Percentiles rank a stretch among this genome's conserved stretches.
Evolutionary conservation across 2,329 filamentous ascomycete species (phyloP).

Genomic region (Fusarium hostae): DNA sequence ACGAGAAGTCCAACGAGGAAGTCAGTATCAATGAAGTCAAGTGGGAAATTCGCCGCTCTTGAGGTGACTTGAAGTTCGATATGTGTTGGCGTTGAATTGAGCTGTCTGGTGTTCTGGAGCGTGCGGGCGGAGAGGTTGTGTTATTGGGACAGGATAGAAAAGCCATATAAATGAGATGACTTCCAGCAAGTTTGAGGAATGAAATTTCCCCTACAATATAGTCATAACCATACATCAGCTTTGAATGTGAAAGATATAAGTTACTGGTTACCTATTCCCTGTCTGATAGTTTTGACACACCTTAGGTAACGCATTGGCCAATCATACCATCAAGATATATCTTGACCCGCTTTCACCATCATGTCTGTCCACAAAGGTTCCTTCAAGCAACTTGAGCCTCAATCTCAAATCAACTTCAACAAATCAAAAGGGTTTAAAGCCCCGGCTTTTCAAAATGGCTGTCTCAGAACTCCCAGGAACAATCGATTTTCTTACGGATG

Average conservation of each 20-base stretch:
- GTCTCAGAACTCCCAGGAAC: slow-evolving; percentile 43
- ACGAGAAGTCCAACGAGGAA: slow-evolving; percentile 91
- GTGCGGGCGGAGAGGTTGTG: neutral
- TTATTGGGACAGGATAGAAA: neutral
- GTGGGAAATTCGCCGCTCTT: slow-evolving; percentile 85
- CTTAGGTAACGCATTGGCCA: neutral
- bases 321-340: neutral
- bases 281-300: neutral
- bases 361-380: slow-evolving; percentile 27
- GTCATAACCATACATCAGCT: neutral
- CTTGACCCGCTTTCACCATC: slow-evolving; percentile 6
- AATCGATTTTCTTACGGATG: slow-evolving; percentile 64
- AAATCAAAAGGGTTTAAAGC: neutral
- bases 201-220: neutral
- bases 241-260: slow-evolving; percentile 2
- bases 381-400: neutral
- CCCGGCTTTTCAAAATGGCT: slow-evolving; percentile 21
- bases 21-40: slow-evolving; percentile 90
- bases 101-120: neutral
- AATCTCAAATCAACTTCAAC: neutral
- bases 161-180: neutral
- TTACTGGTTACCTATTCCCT: neutral
- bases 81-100: neutral
- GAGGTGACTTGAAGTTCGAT: slow-evolving; percentile 33
- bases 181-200: neutral